These are phyloP conservation scores for Colletotrichum tamarilloi DNA, from an alignment of 2,329 filamentous ascomycete genomes.

Conservation along the genomic window DNA sequence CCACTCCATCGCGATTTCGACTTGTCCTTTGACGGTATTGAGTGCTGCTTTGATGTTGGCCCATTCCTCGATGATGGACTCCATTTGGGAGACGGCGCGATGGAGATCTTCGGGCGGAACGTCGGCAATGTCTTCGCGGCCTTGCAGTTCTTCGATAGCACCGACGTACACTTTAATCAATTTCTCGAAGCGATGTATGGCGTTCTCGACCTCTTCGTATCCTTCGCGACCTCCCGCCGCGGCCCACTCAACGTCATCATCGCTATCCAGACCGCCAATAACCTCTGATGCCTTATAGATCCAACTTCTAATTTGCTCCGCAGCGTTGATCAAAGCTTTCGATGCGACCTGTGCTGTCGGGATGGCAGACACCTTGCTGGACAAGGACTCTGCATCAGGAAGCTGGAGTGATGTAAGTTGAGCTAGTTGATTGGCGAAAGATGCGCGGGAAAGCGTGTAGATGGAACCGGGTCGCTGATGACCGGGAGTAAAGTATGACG, in stretches of 20 bases:
- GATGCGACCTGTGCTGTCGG: conserved; percentile 87
- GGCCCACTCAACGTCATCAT: conserved; percentile 98
- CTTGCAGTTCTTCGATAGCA: conserved; percentile 92
- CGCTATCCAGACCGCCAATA: conserved; percentile 87
- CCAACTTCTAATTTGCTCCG: conserved; percentile 94
- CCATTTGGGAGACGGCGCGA: conserved; percentile 87
- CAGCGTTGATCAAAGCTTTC: conserved; percentile 84
- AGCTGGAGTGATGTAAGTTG: conserved; percentile 92
- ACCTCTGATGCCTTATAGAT: conserved; percentile 93
- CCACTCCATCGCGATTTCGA: conserved; percentile 99
- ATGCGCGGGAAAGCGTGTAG: conserved; percentile 91
- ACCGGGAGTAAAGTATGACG: conserved; percentile 75
- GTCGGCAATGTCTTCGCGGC: conserved; percentile 77
- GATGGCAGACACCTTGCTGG: conserved; percentile 85
- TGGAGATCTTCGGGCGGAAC: conserved; percentile 79
- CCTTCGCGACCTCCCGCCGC: conserved; percentile 87
- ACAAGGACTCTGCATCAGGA: conserved; percentile 85
- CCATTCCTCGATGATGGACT: conserved; percentile 87
- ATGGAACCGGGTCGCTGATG: conserved; percentile 83
- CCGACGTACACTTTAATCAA: conserved; percentile 92
- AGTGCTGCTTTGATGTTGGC: conserved; percentile 81
- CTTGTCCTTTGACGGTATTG: conserved; percentile 85
- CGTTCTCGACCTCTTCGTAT: conserved; percentile 76
- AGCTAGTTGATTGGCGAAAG: conserved; percentile 92
- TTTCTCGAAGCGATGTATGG: conserved; percentile 86